A percentile compares a stretch with the other conserved stretches of the same genome.
These are phyloP conservation scores for Panicum hallii DNA, from an alignment of 202 grass and related monocot genomes.

Conservation along the genomic window DNA sequence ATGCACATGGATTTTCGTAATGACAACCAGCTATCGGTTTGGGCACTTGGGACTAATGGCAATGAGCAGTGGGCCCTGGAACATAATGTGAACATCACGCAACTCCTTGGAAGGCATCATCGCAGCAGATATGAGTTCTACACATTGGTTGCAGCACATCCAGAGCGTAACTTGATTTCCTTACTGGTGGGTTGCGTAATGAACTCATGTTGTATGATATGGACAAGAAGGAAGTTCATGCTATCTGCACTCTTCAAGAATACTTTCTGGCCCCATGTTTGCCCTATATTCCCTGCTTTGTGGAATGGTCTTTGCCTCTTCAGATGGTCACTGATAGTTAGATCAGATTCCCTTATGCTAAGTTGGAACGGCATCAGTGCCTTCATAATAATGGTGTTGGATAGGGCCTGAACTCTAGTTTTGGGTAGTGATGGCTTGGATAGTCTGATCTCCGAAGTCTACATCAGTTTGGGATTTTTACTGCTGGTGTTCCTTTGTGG, in stretches of 20 bases:
- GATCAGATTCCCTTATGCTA: neutral
- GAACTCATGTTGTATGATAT: constrained; percentile 28
- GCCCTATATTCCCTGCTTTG: constrained; percentile 25
- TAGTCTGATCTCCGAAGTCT: neutral
- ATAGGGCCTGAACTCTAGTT: neutral
- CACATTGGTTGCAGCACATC: constrained; percentile 9
- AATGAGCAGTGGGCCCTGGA: constrained; percentile 22
- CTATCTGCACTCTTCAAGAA: neutral
- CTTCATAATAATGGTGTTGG: neutral
- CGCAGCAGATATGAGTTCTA: neutral
- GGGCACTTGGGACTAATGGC: neutral
- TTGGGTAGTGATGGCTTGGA: neutral
- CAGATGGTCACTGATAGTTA: neutral
- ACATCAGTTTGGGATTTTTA: neutral
- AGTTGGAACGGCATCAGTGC: neutral
- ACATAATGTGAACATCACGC: neutral
- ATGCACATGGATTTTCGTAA: neutral
- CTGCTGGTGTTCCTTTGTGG: neutral
- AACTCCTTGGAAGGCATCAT: constrained; percentile 17
- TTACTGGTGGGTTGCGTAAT: neutral
- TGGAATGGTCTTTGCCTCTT: constrained; percentile 13
- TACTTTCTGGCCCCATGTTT: neutral
- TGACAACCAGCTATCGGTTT: constrained; percentile 21
- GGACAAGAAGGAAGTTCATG: constrained; percentile 1
- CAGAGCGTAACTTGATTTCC: constrained; percentile 12